Conservation (phyloP, 1,284 basidiomycete species). For the Rhodotorula sp. region DNA sequence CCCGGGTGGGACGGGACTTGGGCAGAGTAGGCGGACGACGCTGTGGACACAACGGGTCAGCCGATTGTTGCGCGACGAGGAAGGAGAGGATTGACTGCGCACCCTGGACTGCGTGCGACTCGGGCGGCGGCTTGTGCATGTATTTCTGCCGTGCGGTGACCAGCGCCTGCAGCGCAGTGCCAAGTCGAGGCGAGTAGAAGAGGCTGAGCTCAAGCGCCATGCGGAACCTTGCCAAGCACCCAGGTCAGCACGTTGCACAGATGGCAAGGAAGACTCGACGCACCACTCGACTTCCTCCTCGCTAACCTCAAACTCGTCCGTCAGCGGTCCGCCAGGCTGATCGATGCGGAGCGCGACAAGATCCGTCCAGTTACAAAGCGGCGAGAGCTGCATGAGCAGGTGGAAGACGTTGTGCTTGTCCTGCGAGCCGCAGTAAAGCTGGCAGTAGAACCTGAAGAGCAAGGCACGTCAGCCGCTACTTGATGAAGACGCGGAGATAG, state of each 20-base stretch:
- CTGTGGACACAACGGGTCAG: background rate
- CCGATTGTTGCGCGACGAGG: no score
- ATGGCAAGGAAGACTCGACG: background rate
- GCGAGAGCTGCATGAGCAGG: slow-evolving; percentile 24
- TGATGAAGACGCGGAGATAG: no score
- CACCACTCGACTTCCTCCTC: slow-evolving; percentile 37
- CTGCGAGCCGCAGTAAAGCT: slow-evolving; percentile 31
- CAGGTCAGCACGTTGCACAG: background rate
- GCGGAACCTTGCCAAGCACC: slow-evolving; percentile 18
- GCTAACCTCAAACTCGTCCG: slow-evolving; percentile 32
- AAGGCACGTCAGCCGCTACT: background rate
- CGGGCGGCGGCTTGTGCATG: background rate
- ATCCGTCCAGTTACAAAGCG: slow-evolving; percentile 27
- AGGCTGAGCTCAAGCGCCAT: slow-evolving; percentile 29
- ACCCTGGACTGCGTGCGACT: background rate
- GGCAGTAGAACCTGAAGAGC: slow-evolving; percentile 29
- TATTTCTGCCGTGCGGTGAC: background rate
- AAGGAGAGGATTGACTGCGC: background rate
- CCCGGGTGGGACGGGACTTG: background rate
- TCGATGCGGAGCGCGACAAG: slow-evolving; percentile 24
- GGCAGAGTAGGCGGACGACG: background rate
- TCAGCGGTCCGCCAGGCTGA: slow-evolving; percentile 18
- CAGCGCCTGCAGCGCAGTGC: background rate
- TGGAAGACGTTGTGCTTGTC: slow-evolving; percentile 41
- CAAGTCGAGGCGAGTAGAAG: slow-evolving; percentile 26